Base-by-base conservation (phyloP, 176 grass and related monocot species). In the Themeda triandra region DNA sequence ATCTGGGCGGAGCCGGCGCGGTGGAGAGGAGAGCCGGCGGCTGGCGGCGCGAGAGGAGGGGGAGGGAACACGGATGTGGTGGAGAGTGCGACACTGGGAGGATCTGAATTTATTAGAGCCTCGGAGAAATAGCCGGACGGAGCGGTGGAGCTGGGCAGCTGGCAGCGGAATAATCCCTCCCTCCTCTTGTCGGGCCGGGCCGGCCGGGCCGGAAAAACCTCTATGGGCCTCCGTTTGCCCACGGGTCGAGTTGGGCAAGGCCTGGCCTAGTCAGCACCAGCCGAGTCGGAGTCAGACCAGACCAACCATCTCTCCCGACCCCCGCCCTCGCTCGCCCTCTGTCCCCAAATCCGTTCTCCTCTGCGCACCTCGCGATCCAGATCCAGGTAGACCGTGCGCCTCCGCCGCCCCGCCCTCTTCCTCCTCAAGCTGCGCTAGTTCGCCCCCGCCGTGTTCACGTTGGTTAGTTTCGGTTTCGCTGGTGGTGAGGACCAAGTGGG, bases 341-440 rank as follows among this genome's bases (percentile, higher is more conserved):
- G n/a, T 18, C 6, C 28, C 28, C 28, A 63, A 27, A 2, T 2
- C 25, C 25, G 1, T n/a, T 12, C 11, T 6, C 5, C 27, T 0
- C 28, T 10, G 28, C 78, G 17, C 42, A 42, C 78, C 79, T 0
- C 56, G 54, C 79, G 42, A 53, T 69, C 79, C 65, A 81, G 79
- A 81, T 81, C 79, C 64, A 54, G 64, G 79, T 49, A 48, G 5
- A 13, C 19, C 4, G 78, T 49, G 31, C 9, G 0, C 42, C 30
- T 10, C 63, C 63, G 12, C 39, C 9, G 39, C 28, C 33, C 62
- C 19, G 17, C 42, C 3, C 64, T 5, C 64, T 67, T 54, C 6
- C 78, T 69, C 7, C 35, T 17, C n/a, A 9, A 6, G 21, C 2
- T 30, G 13, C 13, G 0, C 13, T 15, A 4, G 25, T 15, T 29